phyloP scores from a whole-genome alignment of 2,329 filamentous ascomycete genomes.

The Chaetomium globosum region DNA sequence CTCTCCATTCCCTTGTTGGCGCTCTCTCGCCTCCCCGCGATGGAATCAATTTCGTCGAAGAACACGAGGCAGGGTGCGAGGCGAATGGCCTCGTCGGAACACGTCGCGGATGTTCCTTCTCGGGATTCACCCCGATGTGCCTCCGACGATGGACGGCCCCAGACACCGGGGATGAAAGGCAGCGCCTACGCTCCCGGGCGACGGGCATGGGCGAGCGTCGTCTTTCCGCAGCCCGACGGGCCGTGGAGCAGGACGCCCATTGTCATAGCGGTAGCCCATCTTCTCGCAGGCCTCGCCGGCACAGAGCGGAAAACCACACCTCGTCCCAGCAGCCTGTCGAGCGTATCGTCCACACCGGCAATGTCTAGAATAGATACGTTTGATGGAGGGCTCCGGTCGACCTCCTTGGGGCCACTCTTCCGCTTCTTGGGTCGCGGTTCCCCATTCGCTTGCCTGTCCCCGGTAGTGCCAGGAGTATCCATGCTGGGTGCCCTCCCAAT shows the following conservation, averaged over 20 bases:
- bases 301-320: conserved; percentile 70
- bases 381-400: conserved; percentile 66
- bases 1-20: conserved; percentile 88
- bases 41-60: conserved; percentile 89
- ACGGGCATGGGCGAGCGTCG: conserved; percentile 77
- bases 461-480: conserved; percentile 5
- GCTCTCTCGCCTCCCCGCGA: conserved; percentile 82
- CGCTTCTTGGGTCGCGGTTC: conserved; percentile 69
- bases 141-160: conserved; percentile 77
- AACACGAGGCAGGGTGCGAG: conserved; percentile 88
- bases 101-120: conserved; percentile 81
- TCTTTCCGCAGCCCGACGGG: conserved; percentile 84
- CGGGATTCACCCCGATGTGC: conserved; percentile 86
- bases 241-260: conserved; percentile 79
- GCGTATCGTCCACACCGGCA: conserved; percentile 74
- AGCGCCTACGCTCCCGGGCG: conserved; percentile 70
- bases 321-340: conserved; percentile 69
- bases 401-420: conserved; percentile 52
- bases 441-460: conserved; percentile 62
- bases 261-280: conserved; percentile 68
- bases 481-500: conserved; percentile 2
- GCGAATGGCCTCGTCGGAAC: conserved; percentile 81
- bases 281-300: conserved; percentile 66
- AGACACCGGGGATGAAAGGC: conserved; percentile 81
- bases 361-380: conserved; percentile 71